Conservation (phyloP, 306 rosid species). For the Corylus americana region DNA sequence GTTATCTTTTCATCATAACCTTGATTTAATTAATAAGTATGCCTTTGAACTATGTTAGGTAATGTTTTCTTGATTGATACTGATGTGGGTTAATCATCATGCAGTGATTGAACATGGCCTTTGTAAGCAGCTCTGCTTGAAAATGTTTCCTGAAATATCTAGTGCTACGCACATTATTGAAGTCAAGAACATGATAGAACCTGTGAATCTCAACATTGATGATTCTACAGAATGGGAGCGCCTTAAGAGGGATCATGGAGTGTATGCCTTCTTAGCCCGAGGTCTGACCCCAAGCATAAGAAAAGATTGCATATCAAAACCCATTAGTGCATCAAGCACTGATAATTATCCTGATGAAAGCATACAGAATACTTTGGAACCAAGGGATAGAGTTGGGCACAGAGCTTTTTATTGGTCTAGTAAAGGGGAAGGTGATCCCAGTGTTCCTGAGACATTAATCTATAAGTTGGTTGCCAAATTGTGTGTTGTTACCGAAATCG, state of each 20-base stretch:
- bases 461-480: conserved; percentile 49
- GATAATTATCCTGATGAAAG: conserved; percentile 58
- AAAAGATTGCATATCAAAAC: conserved; percentile 46
- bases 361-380: conserved; percentile 48
- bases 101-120: conserved; percentile 64
- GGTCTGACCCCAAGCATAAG: conserved; percentile 37
- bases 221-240: conserved; percentile 33
- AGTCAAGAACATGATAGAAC: conserved; percentile 43
- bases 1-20: background rate
- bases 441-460: conserved; percentile 51
- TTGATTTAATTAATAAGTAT: background rate
- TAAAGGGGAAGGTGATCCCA: conserved; percentile 54
- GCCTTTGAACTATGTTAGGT: conserved; percentile 6
- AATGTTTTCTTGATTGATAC: conserved; percentile 16
- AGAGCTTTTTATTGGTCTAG: conserved; percentile 72
- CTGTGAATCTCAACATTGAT: conserved; percentile 17
- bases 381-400: conserved; percentile 39
- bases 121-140: conserved; percentile 57
- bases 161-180: conserved; percentile 38
- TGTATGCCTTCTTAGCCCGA: conserved; percentile 48
- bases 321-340: conserved; percentile 65
- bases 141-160: conserved; percentile 56
- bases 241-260: conserved; percentile 49
- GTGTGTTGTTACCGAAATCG: conserved; percentile 61
- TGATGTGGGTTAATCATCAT: conserved; percentile 28